These are phyloP conservation scores for Lecanicillium sp. DNA, from an alignment of 2,329 filamentous ascomycete genomes.

Conservation along the genomic window DNA sequence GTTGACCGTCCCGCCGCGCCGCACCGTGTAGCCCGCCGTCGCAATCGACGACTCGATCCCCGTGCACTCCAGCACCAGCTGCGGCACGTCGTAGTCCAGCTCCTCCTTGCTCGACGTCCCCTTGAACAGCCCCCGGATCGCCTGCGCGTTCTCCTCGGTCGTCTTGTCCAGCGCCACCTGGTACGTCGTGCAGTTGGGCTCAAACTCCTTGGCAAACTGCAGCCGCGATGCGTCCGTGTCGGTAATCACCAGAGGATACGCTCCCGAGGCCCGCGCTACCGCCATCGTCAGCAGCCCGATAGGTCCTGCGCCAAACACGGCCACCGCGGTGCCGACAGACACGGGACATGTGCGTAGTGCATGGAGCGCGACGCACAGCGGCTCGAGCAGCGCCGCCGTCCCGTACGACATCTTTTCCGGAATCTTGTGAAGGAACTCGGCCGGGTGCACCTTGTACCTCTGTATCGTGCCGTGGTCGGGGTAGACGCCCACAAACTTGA, in stretches of 20 bases:
- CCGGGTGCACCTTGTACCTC: conserved; percentile 53
- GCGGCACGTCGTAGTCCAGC: conserved; percentile 48
- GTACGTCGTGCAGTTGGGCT: conserved; percentile 47
- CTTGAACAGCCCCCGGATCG: conserved; percentile 44
- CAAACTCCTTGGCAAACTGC: conserved; percentile 48
- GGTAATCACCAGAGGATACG: conserved; percentile 56
- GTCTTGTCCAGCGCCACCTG: conserved; percentile 32
- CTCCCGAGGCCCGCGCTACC: conserved; percentile 52
- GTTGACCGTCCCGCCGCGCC: conserved; percentile 52
- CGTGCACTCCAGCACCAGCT: conserved; percentile 57
- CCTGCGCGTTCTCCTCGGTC: conserved; percentile 40
- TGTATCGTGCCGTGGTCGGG: conserved; percentile 54
- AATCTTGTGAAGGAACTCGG: conserved; percentile 51
- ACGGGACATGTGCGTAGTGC: conserved; percentile 48
- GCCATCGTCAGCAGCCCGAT: conserved; percentile 54
- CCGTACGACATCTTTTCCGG: conserved; percentile 48
- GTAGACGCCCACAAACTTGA: conserved; percentile 54
- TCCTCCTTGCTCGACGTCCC: conserved; percentile 18
- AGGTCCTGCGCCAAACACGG: conserved; percentile 56
- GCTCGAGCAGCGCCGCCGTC: conserved; percentile 57
- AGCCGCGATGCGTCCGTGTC: conserved; percentile 51
- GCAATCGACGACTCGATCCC: conserved; percentile 56
- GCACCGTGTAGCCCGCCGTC: conserved; percentile 48
- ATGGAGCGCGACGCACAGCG: conserved; percentile 54
- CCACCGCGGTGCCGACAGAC: conserved; percentile 43